These are phyloP conservation scores for Pseudozyma thailandica DNA, from an alignment of 1,284 basidiomycete species.

Conservation along the genomic window DNA sequence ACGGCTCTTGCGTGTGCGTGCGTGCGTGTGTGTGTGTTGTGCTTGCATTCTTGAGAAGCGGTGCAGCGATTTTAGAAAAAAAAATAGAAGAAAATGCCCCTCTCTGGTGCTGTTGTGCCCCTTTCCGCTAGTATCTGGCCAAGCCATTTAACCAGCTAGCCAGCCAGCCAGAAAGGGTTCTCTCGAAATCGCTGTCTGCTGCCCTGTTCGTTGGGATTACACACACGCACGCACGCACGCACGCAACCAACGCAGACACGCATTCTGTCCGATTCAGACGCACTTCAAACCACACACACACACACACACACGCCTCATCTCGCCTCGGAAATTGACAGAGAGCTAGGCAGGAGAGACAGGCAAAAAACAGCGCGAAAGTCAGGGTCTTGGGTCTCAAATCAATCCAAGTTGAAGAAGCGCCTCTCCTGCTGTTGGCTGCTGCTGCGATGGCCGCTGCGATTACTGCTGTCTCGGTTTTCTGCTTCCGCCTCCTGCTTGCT, in stretches of 20 bases:
- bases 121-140: no score
- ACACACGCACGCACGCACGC: not conserved
- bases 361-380: constrained; percentile 1
- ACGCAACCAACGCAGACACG: not conserved
- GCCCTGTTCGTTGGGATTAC: not conserved
- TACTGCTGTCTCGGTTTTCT: not conserved
- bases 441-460: not conserved
- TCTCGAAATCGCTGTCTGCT: constrained; percentile 3
- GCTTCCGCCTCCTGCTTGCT: not conserved
- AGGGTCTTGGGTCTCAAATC: constrained; percentile 8
- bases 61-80: no score
- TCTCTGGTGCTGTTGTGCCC: no score
- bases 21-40: no score
- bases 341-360: not conserved
- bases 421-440: not conserved
- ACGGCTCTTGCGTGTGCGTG: no score
- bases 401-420: no score
- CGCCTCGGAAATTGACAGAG: not conserved
- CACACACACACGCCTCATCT: not conserved
- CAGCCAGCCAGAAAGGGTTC: not conserved
- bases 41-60: no score
- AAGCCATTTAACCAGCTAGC: no score
- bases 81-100: no score
- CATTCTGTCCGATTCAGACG: not conserved
- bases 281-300: not conserved